These are phyloP conservation scores for Aquilaria sinensis DNA, from an alignment of 345 rosid species.

Conservation along the genomic window DNA sequence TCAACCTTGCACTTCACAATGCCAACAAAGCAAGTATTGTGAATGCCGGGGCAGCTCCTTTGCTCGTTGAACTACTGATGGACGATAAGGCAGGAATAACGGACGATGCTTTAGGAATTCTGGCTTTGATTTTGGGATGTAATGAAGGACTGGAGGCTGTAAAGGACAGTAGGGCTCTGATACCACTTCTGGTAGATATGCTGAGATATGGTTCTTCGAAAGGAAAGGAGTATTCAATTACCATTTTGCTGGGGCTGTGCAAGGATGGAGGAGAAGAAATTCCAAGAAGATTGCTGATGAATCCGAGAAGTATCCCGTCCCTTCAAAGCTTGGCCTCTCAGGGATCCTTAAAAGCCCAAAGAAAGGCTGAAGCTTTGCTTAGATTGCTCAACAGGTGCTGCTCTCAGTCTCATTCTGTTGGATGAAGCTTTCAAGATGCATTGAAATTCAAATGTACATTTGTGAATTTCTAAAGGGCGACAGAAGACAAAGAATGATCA, in stretches of 20 bases:
- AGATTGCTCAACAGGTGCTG: slow-evolving; percentile 58
- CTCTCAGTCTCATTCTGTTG: slow-evolving; percentile 38
- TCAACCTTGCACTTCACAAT: slow-evolving; percentile 40
- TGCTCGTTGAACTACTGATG: slow-evolving; percentile 50
- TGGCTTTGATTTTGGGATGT: slow-evolving; percentile 40
- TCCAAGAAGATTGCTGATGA: slow-evolving; percentile 36
- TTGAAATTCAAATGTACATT: slow-evolving; percentile 18
- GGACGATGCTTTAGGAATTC: slow-evolving; percentile 49
- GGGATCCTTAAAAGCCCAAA: slow-evolving; percentile 54
- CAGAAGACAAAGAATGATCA: background rate
- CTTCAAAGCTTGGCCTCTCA: slow-evolving; percentile 50
- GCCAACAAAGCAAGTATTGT: slow-evolving; percentile 45
- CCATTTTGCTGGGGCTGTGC: slow-evolving; percentile 54
- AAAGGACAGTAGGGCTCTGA: slow-evolving; percentile 36
- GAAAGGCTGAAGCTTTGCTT: slow-evolving; percentile 60
- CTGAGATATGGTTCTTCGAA: slow-evolving; percentile 56
- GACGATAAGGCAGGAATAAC: slow-evolving; percentile 67
- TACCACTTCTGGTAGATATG: slow-evolving; percentile 58
- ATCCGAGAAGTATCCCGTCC: slow-evolving; percentile 64
- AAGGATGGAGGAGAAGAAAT: slow-evolving; percentile 61
- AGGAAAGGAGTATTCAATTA: slow-evolving; percentile 58
- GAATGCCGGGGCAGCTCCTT: slow-evolving; percentile 39
- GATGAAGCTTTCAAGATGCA: slow-evolving; percentile 7
- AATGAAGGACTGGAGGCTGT: slow-evolving; percentile 44
- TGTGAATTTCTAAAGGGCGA: slow-evolving; percentile 9